Conservation (phyloP, 208 protist species). For the Crithidia sp. region DNA sequence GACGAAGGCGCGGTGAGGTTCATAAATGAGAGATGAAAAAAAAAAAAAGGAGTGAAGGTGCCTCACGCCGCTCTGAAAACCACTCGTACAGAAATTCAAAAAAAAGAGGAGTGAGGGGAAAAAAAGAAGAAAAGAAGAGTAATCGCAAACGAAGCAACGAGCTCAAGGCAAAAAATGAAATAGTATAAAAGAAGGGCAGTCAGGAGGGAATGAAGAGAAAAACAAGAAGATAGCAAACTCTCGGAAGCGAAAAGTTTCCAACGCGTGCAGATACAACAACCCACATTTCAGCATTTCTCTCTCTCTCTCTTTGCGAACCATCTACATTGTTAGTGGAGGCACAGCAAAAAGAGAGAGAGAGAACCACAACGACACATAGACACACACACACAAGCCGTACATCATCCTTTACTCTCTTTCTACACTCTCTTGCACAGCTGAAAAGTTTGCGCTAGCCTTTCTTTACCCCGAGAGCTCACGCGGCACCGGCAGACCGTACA, state of each 20-base stretch:
- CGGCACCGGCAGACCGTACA: conserved; percentile 67
- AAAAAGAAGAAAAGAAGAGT: conserved; percentile 7
- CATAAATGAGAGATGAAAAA: no score
- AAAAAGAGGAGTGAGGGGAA: background rate
- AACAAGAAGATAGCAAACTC: conserved; percentile 17
- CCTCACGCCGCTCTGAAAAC: no score
- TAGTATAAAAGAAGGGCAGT: background rate
- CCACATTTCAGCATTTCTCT: no score
- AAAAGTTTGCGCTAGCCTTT: background rate
- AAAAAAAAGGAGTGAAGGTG: no score
- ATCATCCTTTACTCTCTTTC: background rate
- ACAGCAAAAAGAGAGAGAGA: no score
- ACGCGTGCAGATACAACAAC: no score
- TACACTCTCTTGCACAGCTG: background rate
- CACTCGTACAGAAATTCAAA: no score
- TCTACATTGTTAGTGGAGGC: no score
- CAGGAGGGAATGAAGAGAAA: conserved; percentile 2
- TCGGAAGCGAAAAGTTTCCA: no score
- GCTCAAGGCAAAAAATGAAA: conserved; percentile 13
- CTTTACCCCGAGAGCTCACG: conserved; percentile 40
- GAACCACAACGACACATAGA: no score
- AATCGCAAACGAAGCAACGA: background rate
- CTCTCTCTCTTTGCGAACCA: no score
- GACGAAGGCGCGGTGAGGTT: no score
- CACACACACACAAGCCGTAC: background rate